Base-by-base conservation (phyloP, 345 rosid genomes). In the Alliaria petiolata region DNA sequence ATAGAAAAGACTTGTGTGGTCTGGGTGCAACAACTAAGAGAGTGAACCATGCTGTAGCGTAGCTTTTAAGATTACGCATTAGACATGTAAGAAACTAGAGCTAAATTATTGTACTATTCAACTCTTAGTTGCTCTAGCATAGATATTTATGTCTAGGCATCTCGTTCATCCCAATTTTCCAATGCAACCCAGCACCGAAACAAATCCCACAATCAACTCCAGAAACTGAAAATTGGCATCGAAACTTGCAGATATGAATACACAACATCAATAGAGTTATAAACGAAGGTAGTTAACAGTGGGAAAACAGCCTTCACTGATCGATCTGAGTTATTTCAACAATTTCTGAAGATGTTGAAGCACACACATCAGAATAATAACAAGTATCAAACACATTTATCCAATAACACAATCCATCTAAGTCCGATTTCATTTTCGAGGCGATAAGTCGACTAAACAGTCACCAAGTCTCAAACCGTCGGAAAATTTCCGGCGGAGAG, bases 1-100 rank as follows among this genome's bases (percentile, higher is more conserved):
- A 47, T 47, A 33, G n/a, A n/a, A 49, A 72, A 56, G 13, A 65
- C 65, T 45, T 53, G 39, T 45, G 50, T 63, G 40, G 55, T 33
- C 17, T 26, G 45, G 43, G 6, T 53, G 15, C 31, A 54, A 47
- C 1, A 1, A 25, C 42, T 46, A 53, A 57, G 52, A 50, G 66
- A 30, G 13, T 17, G 66, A 74, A 42, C 2, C 30, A 65, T 46
- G 49, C 31, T 56, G 49, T 45, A 34, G 53, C 53, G 19, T 33
- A 42, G 38, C 44, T 34, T 33, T 7, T 45, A 36, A 35, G 58
- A 35, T 26, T 45, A 73, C 44, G 5, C 33, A 65, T 28, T 35
- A 57, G 59, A 65, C 19, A 57, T 73, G 53, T 58, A 57, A 66
- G 36, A 50, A 9, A 31, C 55, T 40, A 58, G 40, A 0, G 4